Evolutionary conservation across 169 alveolate genomes (phyloP).

Genomic region (Theileria annulata): DNA sequence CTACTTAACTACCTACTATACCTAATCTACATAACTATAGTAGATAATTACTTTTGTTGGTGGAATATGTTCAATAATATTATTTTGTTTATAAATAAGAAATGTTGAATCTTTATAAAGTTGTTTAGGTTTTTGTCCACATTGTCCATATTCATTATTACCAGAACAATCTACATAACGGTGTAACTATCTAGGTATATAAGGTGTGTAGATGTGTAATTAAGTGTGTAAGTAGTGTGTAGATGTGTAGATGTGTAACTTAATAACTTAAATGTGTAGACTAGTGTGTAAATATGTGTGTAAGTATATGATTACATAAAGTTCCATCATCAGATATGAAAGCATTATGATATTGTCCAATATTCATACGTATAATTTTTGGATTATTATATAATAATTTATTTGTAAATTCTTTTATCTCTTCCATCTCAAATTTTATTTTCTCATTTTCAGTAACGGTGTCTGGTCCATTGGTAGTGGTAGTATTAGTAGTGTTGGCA

Average conservation of each 20-base stretch:
- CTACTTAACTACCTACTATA: background rate
- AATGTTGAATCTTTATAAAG: conserved; percentile 12
- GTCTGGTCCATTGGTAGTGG: too few species aligned
- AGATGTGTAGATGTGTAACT: too few species aligned
- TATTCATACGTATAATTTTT: conserved; percentile 45
- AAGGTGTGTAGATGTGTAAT: too few species aligned
- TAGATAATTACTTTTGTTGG: conserved; percentile 32
- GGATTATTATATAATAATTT: background rate
- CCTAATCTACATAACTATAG: too few species aligned
- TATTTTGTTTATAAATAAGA: background rate
- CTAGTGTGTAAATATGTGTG: too few species aligned
- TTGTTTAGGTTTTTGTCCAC: conserved; percentile 46
- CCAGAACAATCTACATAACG: conserved; percentile 64
- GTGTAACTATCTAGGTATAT: background rate
- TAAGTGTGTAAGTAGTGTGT: too few species aligned
- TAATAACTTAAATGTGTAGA: too few species aligned
- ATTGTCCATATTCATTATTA: conserved; percentile 59
- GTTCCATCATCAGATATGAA: conserved; percentile 54
- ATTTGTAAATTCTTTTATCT: background rate
- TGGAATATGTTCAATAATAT: background rate
- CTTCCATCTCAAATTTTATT: background rate
- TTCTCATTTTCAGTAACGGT: too few species aligned
- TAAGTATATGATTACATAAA: conserved; percentile 37
- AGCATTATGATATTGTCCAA: conserved; percentile 60
- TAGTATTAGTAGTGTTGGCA: too few species aligned